Conservation (phyloP, 1,284 basidiomycete genomes). For the Trichosporon sp. region DNA sequence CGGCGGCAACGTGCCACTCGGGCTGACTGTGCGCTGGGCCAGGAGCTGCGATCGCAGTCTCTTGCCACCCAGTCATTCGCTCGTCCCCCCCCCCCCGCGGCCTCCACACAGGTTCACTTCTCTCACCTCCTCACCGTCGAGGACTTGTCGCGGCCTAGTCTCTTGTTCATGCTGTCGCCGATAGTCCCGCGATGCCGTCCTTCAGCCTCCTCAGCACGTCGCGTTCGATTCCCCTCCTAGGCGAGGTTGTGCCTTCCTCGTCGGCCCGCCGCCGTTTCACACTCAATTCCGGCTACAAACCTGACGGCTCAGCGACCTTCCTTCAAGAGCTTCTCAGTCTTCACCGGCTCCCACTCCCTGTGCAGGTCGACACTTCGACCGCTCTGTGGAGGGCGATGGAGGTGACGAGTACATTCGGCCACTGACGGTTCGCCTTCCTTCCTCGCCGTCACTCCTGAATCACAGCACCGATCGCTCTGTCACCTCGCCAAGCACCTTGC, state of each 20-base stretch:
- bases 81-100: neutral
- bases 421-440: neutral
- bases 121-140: neutral
- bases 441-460: neutral
- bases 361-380: neutral
- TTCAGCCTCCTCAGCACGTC: neutral
- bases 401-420: neutral
- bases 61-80: neutral
- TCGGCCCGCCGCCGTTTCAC: slow-evolving; percentile 1
- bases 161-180: neutral
- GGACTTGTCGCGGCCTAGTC: neutral
- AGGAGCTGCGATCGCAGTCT: neutral
- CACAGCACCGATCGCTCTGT: neutral
- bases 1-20: neutral
- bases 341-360: neutral
- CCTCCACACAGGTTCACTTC: neutral
- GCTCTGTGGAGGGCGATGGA: neutral
- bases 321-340: slow-evolving; percentile 3
- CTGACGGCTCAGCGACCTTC: neutral
- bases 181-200: neutral
- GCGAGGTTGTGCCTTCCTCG: neutral
- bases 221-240: neutral
- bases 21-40: neutral
- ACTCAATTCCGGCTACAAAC: neutral
- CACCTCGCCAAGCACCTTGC: neutral